Evolutionary conservation across 345 rosid species (phyloP).

Genomic region (Excoecaria cochinchinensis): DNA sequence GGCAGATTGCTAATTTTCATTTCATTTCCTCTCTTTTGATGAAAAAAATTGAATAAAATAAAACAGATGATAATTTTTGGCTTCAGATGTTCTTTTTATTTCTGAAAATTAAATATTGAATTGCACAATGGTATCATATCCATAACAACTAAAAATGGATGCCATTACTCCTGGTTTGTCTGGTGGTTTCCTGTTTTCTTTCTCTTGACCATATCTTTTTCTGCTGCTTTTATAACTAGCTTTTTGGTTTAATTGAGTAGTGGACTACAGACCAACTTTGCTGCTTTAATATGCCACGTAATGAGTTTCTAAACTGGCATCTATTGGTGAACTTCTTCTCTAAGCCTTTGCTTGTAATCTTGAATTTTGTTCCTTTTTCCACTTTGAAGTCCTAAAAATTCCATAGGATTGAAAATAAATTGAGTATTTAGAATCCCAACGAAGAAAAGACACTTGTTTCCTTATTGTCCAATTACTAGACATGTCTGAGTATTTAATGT

Average conservation of each 20-base stretch:
- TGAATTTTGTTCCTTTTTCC: too few relatives aligned
- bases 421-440: not conserved
- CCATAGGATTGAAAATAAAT: not conserved
- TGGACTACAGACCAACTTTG: too few relatives aligned
- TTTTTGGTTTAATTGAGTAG: too few relatives aligned
- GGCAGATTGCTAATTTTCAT: not conserved
- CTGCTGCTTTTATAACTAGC: too few relatives aligned
- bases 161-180: too few relatives aligned
- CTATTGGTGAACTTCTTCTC: not conserved
- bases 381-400: too few relatives aligned
- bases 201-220: too few relatives aligned
- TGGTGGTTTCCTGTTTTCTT: too few relatives aligned
- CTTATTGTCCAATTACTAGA: not conserved
- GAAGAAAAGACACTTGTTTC: not conserved
- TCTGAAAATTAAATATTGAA: too few relatives aligned
- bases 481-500: conserved; percentile 10
- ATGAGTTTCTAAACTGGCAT: not conserved
- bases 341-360: too few relatives aligned
- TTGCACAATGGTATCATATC: too few relatives aligned
- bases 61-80: not conserved
- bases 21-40: not conserved
- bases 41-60: not conserved
- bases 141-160: too few relatives aligned
- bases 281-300: not conserved
- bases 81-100: not conserved